These are phyloP conservation scores for Xylaria multiplex DNA, from an alignment of 2,329 filamentous ascomycete genomes.

Conservation along the genomic window DNA sequence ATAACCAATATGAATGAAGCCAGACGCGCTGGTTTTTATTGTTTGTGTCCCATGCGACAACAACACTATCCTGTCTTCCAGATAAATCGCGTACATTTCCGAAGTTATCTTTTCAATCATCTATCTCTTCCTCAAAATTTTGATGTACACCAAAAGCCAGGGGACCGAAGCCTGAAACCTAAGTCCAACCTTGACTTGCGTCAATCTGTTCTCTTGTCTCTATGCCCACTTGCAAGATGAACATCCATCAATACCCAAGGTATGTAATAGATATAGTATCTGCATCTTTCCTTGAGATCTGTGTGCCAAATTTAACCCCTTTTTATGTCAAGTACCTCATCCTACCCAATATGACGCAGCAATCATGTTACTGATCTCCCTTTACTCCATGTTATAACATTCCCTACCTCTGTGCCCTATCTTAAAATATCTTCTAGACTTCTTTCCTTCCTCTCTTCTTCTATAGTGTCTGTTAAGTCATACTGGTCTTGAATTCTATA, in stretches of 20 bases:
- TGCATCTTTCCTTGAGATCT: neutral
- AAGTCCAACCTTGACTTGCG: neutral
- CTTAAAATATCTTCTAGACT: neutral
- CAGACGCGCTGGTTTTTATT: neutral
- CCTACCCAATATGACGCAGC: neutral
- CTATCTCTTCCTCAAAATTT: neutral
- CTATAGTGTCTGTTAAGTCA: neutral
- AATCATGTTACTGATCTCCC: neutral
- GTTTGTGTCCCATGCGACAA: neutral
- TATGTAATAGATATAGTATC: conserved; percentile 3
- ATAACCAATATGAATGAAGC: neutral
- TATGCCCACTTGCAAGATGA: neutral
- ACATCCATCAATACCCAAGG: conserved; percentile 2
- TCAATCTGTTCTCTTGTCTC: neutral
- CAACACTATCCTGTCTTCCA: neutral
- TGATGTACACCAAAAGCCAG: neutral
- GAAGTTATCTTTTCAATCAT: neutral
- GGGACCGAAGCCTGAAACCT: neutral
- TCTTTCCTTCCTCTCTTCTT: neutral
- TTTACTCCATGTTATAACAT: neutral
- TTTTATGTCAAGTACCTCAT: neutral
- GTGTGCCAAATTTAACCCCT: neutral
- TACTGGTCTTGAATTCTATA: neutral
- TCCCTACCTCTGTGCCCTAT: neutral
- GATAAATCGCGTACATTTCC: neutral